Conservation (phyloP, 345 rosid species). For the Firmiana major region DNA sequence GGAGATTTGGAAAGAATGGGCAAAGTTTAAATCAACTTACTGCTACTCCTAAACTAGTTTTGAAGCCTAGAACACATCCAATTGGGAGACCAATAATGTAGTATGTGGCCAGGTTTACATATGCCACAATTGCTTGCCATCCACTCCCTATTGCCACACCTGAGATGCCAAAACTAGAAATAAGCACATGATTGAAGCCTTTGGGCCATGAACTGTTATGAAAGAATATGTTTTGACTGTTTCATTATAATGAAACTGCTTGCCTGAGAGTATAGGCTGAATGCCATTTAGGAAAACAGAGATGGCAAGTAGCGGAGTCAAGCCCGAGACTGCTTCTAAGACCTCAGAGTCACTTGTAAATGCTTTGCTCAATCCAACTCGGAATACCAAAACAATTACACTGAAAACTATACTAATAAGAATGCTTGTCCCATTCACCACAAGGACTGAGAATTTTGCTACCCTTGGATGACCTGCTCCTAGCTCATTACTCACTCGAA, state of each 20-base stretch:
- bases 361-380: slow-evolving; percentile 58
- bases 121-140: slow-evolving; percentile 95
- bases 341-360: slow-evolving; percentile 68
- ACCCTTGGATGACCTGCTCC: slow-evolving; percentile 79
- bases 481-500: slow-evolving; percentile 83
- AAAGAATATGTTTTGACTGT: neutral
- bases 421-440: slow-evolving; percentile 59
- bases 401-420: slow-evolving; percentile 56
- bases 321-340: slow-evolving; percentile 54
- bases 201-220: neutral
- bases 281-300: slow-evolving; percentile 82
- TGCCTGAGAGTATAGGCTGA: slow-evolving; percentile 94
- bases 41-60: slow-evolving; percentile 71
- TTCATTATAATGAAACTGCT: neutral
- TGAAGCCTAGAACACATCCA: slow-evolving; percentile 85
- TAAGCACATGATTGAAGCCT: neutral
- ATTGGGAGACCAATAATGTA: slow-evolving; percentile 85
- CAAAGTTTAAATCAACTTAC: slow-evolving; percentile 36
- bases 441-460: slow-evolving; percentile 69
- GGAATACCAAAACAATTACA: slow-evolving; percentile 42
- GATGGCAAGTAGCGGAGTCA: slow-evolving; percentile 78
- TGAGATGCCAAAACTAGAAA: slow-evolving; percentile 6
- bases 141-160: slow-evolving; percentile 98
- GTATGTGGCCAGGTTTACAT: slow-evolving; percentile 67
- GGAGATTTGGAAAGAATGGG: neutral